A percentile compares a stretch with the other conserved stretches of the same genome.
phyloP scores from a whole-genome alignment of 2,329 filamentous ascomycete species.

The Colletotrichum sp. region DNA sequence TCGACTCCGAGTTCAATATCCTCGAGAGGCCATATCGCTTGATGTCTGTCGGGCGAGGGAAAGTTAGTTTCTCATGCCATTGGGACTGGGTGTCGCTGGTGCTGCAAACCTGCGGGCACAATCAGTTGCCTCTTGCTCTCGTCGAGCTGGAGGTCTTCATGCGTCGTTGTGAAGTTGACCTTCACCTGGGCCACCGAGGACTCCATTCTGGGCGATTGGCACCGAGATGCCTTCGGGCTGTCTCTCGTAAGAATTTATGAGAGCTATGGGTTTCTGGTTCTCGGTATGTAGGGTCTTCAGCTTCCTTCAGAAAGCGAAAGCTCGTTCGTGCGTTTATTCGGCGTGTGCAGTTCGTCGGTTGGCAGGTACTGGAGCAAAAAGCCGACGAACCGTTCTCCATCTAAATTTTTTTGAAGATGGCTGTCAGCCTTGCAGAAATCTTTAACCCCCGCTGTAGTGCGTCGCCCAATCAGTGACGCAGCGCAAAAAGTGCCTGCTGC shows the following conservation, averaged over 20 bases:
- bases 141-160: constrained; percentile 66
- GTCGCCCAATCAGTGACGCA: constrained; percentile 8
- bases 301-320: background rate
- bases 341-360: background rate
- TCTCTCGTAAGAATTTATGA: background rate
- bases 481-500: constrained; percentile 5
- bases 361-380: background rate
- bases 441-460: constrained; percentile 8
- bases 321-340: background rate
- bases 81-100: background rate
- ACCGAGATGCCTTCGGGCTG: background rate
- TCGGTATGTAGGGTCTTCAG: too few relatives aligned
- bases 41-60: constrained; percentile 53
- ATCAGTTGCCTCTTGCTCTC: constrained; percentile 67
- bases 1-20: constrained; percentile 74
- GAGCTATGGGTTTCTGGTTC: background rate
- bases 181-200: constrained; percentile 61
- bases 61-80: constrained; percentile 2
- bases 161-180: constrained; percentile 71
- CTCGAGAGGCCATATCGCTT: constrained; percentile 74
- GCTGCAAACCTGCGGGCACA: constrained; percentile 61
- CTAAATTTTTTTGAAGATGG: constrained; percentile 20
- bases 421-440: constrained; percentile 23
- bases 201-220: constrained; percentile 35
- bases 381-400: background rate